These are phyloP conservation scores for Pseudogymnoascus pannorum DNA, from an alignment of 2,329 filamentous ascomycete species.

Conservation along the genomic window DNA sequence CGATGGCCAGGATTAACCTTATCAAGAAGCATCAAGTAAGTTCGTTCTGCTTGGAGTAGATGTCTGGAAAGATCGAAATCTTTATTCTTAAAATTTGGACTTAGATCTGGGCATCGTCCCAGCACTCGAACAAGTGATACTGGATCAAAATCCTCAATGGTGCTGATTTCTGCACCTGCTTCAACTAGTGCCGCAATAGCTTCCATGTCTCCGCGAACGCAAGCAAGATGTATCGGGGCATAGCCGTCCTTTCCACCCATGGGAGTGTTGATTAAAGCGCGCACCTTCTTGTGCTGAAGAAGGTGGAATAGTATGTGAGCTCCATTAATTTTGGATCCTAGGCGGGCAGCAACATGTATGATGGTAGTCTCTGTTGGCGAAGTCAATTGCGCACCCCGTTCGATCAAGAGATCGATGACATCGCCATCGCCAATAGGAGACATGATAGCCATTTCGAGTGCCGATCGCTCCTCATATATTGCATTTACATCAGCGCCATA, in stretches of 20 bases:
- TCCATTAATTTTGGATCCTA: not conserved
- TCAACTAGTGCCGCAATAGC: not conserved
- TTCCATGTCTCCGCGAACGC: not conserved
- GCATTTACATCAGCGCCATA: not conserved
- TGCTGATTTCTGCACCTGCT: not conserved
- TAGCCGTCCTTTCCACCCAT: not conserved
- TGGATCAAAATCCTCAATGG: not conserved
- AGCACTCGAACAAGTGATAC: not conserved
- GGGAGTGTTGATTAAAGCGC: not conserved
- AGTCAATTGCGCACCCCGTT: not conserved
- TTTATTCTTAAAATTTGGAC: not conserved
- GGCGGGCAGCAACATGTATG: not conserved
- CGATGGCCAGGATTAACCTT: constrained; percentile 3
- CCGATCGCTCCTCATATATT: not conserved
- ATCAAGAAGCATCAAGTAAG: not conserved
- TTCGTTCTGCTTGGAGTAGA: not conserved
- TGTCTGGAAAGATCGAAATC: not conserved
- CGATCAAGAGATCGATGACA: constrained; percentile 4
- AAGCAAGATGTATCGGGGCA: not conserved
- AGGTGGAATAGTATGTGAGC: constrained; percentile 1
- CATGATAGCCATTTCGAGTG: constrained; percentile 8
- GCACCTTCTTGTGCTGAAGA: not conserved
- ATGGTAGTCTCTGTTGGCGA: not conserved
- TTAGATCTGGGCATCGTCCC: not conserved
- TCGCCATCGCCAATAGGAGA: not conserved